Base-by-base conservation (phyloP, 169 alveolate species). In the Plasmodium vinckei region DNA sequence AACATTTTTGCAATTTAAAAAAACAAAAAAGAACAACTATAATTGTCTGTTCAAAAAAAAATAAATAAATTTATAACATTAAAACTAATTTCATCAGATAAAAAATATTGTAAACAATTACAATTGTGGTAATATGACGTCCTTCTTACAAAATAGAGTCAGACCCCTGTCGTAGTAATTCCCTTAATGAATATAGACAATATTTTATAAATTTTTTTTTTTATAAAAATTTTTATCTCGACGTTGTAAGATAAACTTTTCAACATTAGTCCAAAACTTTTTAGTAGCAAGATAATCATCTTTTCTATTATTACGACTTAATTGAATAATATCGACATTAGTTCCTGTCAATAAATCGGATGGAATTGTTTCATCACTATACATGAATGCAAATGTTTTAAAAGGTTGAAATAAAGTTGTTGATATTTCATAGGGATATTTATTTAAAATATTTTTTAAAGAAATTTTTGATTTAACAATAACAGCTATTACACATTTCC, bases 401-500 rank as follows among this genome's bases (percentile, higher is more conserved):
- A 93, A 72, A 5, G 96, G 92, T 87, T 89, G 75, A 59, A 88
- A 91, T 75, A 93, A 53, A 33, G 92, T 93, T 33, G 93, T 89
- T 33, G 92, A 79, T 17, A 92, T 69, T 82, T 93, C 94, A 63
- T 86, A 93, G 0, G 96, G 96, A 39, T 93, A 93, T 7, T 87
- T 87, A 70, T 92, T 87, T 73, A 93, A 92, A 47, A 79, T 64
- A 23, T 91, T 72, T 92, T 94, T 89, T 17, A 82, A 57, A 9
- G 93, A 93, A 12, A 92, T 93, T 61, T 93, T 93, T 5, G 91
- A 87, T 87, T 92, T 93, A 64, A 93, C 21, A 13, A 93, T 84
- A 25, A 92, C 96, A 17, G 95, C 93, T 27, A 93, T 94, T 69
- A 93, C 95, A 33, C 94, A 87, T 72, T 92, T 87, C 96, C 96